Base-by-base conservation (phyloP, 1,284 basidiomycete species). In the Boletus albobrunnescens region DNA sequence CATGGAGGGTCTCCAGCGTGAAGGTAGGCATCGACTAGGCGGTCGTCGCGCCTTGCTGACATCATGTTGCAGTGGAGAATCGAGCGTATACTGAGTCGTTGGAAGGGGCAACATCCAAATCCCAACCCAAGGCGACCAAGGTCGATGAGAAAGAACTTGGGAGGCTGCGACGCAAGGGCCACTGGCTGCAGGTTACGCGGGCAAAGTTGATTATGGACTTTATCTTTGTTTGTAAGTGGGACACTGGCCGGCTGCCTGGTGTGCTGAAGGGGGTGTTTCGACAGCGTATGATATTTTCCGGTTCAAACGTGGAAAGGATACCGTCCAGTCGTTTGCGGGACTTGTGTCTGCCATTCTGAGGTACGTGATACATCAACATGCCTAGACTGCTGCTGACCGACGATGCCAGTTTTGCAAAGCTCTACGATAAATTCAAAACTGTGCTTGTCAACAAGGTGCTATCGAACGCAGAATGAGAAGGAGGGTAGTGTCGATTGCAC, bases 121-220 rank as follows among this genome's bases (percentile, higher is more conserved):
- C 84, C 3, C 81, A 77, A 56, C 77, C 82, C 14, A 75, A 72
- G 42, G 64, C 72, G 11, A 69, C 77, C 17, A 82, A 81, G 61
- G 56, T 78, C 6, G 87, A 88, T 58, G 82, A 86, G 55, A 80
- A 77, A 63, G 88, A 90, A 61, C 71, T 90, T 31, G 65, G 69
- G 43, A 72, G 83, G 42, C 73, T 91, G 38, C 76, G 77, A 59
- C 75, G 75, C 53, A 81, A 87, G 65, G 81, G 79, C 56, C 82
- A 84, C 60, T 91, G 87, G 87, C 69, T 91, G 43, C 78, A 79
- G 53, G 66, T 87, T 36, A 76, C 82, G 23, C 70, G 83, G 45
- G 69, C 73, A 46, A 91, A 91, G 70, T 70, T 91, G 49, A 56
- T 78, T 26, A 87, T 90, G 84, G 87, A 91, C 65, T 68, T 91